A percentile compares a stretch with the other conserved stretches of the same genome.
Conservation (phyloP, 257 asterid genomes). For the Ilex asprella region DNA sequence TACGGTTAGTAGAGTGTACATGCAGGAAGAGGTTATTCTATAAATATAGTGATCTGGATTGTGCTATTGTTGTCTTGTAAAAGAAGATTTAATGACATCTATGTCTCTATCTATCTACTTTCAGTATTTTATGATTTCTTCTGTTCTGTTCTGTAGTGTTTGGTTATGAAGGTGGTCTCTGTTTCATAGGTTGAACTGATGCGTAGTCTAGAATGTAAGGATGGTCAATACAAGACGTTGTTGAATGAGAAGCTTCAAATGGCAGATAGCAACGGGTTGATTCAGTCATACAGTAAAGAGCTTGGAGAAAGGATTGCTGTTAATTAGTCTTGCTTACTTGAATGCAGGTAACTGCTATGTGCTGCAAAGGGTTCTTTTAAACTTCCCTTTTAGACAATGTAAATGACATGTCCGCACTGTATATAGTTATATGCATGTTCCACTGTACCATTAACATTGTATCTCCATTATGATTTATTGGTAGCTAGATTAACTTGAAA, state of each 20-base stretch:
- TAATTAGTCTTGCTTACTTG: slow-evolving; percentile 1
- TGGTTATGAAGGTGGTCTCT: slow-evolving; percentile 4
- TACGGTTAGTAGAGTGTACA: no score
- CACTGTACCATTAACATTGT: no score
- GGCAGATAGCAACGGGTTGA: slow-evolving; percentile 34
- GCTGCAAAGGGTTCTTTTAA: no score
- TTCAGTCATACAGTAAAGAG: slow-evolving; percentile 25
- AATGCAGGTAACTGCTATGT: no score
- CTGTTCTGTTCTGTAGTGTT: background rate
- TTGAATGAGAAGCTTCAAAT: slow-evolving; percentile 66
- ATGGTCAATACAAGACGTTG: slow-evolving; percentile 54
- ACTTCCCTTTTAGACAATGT: no score
- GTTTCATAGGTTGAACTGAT: slow-evolving; percentile 55
- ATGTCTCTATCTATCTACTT: background rate
- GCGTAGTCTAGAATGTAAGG: slow-evolving; percentile 61
- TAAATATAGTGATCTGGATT: background rate
- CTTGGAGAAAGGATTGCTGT: slow-evolving; percentile 19
- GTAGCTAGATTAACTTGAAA: no score
- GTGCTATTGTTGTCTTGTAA: background rate
- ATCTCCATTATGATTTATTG: no score
- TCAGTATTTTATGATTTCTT: background rate
- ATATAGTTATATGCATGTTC: no score
- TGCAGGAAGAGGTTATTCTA: background rate
- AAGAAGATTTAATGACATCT: background rate
- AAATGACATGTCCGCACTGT: no score